Base-by-base conservation (phyloP, 305 asterid species). In the Withania somnifera region DNA sequence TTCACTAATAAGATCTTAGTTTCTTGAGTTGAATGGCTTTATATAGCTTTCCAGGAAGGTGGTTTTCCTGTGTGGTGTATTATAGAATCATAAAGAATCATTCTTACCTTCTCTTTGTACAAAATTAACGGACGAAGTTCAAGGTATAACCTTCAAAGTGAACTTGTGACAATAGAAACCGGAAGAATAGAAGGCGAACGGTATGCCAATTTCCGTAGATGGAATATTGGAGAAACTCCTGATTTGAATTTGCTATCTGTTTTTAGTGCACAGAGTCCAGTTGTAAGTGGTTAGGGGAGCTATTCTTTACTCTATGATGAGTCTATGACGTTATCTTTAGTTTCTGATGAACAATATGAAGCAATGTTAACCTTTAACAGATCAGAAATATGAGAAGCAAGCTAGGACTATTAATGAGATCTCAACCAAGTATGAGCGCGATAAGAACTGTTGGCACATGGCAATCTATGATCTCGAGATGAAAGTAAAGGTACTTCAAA, bases 361-460 rank as follows among this genome's bases (percentile, higher is more conserved):
- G 58, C 36, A 45, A 40, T 1, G 11, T 30, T 77, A 68, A 57
- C 69, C 36, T 66, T 26, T 60, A 82, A 64, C 85, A 94, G 99
- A 93, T 81, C 92, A 93, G 88, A 87, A 88, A 69, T 85, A 94
- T 68, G 93, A 88, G 87, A 86, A 88, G 85, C 97, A 94, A 89
- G 78, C 97, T 58, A 85, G 83, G 77, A 79, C 88, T 82, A 87
- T 97, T 80, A 89, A 84, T 80, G 89, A 88, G 36, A 83, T 97
- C 36, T 88, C 98, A 20, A 89, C 84, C 87, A 92, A 88, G 88
- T 94, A 94, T 38, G 94, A 93, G 68, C 90, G 77, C 7, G 91
- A 90, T 85, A 89, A 91, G 83, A 88, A 88, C 86, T 86, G 86
- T 28, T 97, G 99, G 98, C 80, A 67, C 13, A 80, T 61, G 45